phyloP scores from a whole-genome alignment of 192 early-diverging fungal genomes.

The Coemansia sp. region DNA sequence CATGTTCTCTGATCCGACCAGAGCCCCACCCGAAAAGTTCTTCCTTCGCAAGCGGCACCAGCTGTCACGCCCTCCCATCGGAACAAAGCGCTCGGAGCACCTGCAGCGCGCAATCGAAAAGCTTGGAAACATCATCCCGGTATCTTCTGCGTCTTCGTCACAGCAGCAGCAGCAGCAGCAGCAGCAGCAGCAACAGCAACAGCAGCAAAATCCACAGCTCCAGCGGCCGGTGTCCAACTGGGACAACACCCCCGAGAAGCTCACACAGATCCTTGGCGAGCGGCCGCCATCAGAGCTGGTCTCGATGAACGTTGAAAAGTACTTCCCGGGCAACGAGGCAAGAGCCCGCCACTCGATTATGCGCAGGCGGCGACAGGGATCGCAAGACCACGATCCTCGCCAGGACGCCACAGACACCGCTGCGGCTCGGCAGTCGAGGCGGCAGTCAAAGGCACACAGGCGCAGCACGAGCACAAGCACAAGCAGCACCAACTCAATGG shows the following conservation, averaged over 20 bases:
- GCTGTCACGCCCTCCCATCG: conserved; percentile 49
- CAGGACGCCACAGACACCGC: not conserved
- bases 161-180: conserved; percentile 11
- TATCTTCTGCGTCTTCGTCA: not conserved
- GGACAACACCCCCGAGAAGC: conserved; percentile 56
- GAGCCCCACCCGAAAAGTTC: conserved; percentile 68
- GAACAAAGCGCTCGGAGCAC: conserved; percentile 43
- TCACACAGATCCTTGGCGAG: conserved; percentile 87
- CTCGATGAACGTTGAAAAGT: conserved; percentile 85
- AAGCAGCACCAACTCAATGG: conserved; percentile 23
- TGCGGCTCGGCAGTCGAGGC: conserved; percentile 19
- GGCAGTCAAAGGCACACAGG: conserved; percentile 30
- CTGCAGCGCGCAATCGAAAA: conserved; percentile 46
- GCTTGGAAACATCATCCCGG: conserved; percentile 43
- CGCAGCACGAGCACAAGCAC: conserved; percentile 25
- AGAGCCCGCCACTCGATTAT: conserved; percentile 56
- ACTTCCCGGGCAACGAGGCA: conserved; percentile 78
- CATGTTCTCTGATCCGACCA: conserved; percentile 69
- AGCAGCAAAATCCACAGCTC: conserved; percentile 11
- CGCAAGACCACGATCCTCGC: conserved; percentile 24
- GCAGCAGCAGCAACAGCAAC: conserved; percentile 4
- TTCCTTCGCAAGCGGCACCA: conserved; percentile 72
- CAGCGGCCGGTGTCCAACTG: conserved; percentile 27
- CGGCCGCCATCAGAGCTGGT: conserved; percentile 93
- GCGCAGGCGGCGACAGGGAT: conserved; percentile 38